phyloP scores from a whole-genome alignment of 2,329 filamentous ascomycete genomes.

The Pyrenophora graminea region DNA sequence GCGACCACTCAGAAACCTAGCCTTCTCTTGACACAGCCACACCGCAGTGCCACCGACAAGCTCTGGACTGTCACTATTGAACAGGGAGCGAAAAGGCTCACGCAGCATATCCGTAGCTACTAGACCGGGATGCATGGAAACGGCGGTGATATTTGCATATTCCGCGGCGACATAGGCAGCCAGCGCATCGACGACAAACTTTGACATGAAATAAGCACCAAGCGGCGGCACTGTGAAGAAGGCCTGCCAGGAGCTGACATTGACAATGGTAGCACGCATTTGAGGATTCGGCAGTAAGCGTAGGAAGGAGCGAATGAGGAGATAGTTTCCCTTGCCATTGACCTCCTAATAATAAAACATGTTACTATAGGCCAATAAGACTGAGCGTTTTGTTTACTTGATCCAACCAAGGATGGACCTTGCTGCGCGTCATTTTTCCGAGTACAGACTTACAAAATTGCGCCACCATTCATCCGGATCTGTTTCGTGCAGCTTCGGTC shows the following conservation, averaged over 20 bases:
- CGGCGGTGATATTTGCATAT: constrained; percentile 19
- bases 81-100: constrained; percentile 16
- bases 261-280: constrained; percentile 28
- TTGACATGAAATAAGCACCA: constrained; percentile 18
- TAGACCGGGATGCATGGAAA: constrained; percentile 21
- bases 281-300: constrained; percentile 20
- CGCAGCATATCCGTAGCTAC: constrained; percentile 22
- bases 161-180: constrained; percentile 22
- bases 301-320: constrained; percentile 39
- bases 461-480: constrained; percentile 24
- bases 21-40: constrained; percentile 32
- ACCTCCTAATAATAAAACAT: constrained; percentile 28
- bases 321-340: constrained; percentile 41
- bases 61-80: constrained; percentile 29
- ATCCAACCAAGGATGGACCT: no score
- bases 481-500: constrained; percentile 20
- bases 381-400: no score
- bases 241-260: constrained; percentile 13
- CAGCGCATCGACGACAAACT: constrained; percentile 14
- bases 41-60: constrained; percentile 35
- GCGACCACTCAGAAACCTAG: constrained; percentile 32
- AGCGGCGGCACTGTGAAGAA: constrained; percentile 15
- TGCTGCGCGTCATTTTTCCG: not conserved
- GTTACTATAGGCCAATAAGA: not conserved
- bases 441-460: constrained; percentile 20